Base-by-base conservation (phyloP, 306 rosid genomes). In the Castanospermum australe region DNA sequence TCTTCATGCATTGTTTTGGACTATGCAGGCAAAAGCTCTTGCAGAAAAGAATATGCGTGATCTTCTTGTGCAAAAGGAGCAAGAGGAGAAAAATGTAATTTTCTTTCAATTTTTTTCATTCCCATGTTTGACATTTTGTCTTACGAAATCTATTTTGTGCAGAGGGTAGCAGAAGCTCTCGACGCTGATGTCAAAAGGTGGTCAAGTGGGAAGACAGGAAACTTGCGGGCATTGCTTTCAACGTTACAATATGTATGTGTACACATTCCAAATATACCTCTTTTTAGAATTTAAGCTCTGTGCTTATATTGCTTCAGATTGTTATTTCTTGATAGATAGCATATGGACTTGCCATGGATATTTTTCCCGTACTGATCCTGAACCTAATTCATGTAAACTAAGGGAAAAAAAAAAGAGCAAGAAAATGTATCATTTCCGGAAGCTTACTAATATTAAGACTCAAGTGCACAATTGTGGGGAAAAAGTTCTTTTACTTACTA, bases 181-280 rank as follows among this genome's bases (percentile, higher is more conserved):
- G 95, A 92, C 87, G 88, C 90, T 33, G 93, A 94, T 80, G 97
- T 94, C 79, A 94, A 84, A 89, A 87, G 99, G 85, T 94, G 99
- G 99, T 94, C 99, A 8, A 87, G 89, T 62, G 99, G 99, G 84
- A 94, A 94, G 86, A 87, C 89, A 73, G 93, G 99, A 59, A 94
- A 94, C 80, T 80, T 94, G 88, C 94, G 97, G 68, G 97, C 97
- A 17, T 71, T 94, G 86, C 99, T 94, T 54, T 94, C 99, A n/a
- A 91, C 99, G 30, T 86, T 94, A 82, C 99, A 94, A 86, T 92
- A 92, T 87, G 97, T 94, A 88, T 36, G 94, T 81, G 45, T 74
- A 30, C 71, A 36, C 84, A 70, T 73, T 68, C 73, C 20, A 33
- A 67, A 36, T 55, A 14, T 54, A n/a, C 63, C 57, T 75, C 36